These are phyloP conservation scores for Aspergillus spinulosporus DNA, from an alignment of 2,329 filamentous ascomycete genomes.

Conservation along the genomic window DNA sequence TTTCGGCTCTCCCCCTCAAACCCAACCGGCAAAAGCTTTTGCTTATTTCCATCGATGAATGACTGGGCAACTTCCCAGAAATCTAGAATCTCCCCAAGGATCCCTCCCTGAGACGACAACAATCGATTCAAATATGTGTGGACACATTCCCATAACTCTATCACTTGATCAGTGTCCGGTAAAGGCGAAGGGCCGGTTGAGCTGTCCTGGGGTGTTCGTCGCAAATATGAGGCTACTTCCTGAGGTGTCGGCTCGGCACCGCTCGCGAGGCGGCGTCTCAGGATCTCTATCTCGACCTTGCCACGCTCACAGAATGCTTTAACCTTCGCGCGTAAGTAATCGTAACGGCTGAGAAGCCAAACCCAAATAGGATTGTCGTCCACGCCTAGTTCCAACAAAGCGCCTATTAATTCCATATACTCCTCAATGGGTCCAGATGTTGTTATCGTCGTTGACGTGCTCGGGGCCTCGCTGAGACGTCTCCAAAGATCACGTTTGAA, in stretches of 20 bases:
- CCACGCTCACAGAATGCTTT: conserved; percentile 77
- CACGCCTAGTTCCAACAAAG: conserved; percentile 89
- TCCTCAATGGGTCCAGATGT: conserved; percentile 65
- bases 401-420: conserved; percentile 85
- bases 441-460: conserved; percentile 54
- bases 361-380: conserved; percentile 96
- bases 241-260: conserved; percentile 70
- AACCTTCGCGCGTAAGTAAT: conserved; percentile 85
- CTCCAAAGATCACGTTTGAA: conserved; percentile 93
- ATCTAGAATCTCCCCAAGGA: conserved; percentile 85
- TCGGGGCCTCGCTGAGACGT: conserved; percentile 69
- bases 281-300: conserved; percentile 87
- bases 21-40: conserved; percentile 74
- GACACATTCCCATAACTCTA: conserved; percentile 93
- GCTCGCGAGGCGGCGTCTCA: conserved; percentile 76
- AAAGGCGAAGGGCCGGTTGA: conserved; percentile 62
- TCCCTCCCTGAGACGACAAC: conserved; percentile 70
- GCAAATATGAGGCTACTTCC: conserved; percentile 72
- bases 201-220: conserved; percentile 68
- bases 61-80: conserved; percentile 92
- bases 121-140: conserved; percentile 71
- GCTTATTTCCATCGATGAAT: conserved; percentile 83
- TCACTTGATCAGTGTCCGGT: conserved; percentile 75
- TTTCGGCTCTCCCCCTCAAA: conserved; percentile 77
- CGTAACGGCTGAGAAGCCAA: conserved; percentile 87